Evolutionary conservation across 495 filamentous ascomycete genomes (phyloP).

Genomic region (Daldinia grandis): DNA sequence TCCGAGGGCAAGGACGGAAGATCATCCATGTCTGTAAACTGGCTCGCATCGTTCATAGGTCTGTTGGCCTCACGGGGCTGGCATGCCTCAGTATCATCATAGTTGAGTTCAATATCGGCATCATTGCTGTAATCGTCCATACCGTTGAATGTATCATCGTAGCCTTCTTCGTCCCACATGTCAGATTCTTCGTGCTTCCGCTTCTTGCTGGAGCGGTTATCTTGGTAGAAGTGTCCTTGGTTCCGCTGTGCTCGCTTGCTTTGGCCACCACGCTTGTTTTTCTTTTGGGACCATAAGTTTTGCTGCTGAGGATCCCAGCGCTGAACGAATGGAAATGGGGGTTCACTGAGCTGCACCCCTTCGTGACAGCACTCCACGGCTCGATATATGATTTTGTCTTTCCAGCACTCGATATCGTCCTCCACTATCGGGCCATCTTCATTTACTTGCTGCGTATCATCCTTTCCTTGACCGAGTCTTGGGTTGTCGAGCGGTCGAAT

Average conservation of each 20-base stretch:
- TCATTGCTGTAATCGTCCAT: slow-evolving; percentile 42
- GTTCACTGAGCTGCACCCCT: slow-evolving; percentile 74
- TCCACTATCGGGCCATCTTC: slow-evolving; percentile 8
- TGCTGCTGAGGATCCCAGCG: slow-evolving; percentile 84
- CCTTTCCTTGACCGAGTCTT: slow-evolving; percentile 20
- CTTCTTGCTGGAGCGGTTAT: slow-evolving; percentile 60
- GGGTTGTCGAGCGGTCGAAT: slow-evolving; percentile 43
- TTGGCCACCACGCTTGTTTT: slow-evolving; percentile 48
- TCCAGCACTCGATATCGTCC: slow-evolving; percentile 67
- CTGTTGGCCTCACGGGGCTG: slow-evolving; percentile 40
- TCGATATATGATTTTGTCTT: slow-evolving; percentile 70
- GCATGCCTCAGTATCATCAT: slow-evolving; percentile 56
- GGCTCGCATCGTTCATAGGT: slow-evolving; percentile 43
- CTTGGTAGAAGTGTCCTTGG: slow-evolving; percentile 50
- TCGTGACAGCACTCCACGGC: slow-evolving; percentile 87
- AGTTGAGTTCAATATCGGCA: slow-evolving; percentile 57
- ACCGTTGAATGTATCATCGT: slow-evolving; percentile 38
- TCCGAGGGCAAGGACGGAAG: slow-evolving; percentile 75
- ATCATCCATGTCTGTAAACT: slow-evolving; percentile 60
- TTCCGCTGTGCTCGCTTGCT: slow-evolving; percentile 53
- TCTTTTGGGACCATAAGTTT: slow-evolving; percentile 43
- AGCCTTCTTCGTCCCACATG: slow-evolving; percentile 41
- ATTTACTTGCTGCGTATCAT: background rate
- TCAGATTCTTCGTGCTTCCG: slow-evolving; percentile 56
- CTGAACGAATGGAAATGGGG: slow-evolving; percentile 90